Base-by-base conservation (phyloP, 169 alveolate species). In the Plasmodium sp. region DNA sequence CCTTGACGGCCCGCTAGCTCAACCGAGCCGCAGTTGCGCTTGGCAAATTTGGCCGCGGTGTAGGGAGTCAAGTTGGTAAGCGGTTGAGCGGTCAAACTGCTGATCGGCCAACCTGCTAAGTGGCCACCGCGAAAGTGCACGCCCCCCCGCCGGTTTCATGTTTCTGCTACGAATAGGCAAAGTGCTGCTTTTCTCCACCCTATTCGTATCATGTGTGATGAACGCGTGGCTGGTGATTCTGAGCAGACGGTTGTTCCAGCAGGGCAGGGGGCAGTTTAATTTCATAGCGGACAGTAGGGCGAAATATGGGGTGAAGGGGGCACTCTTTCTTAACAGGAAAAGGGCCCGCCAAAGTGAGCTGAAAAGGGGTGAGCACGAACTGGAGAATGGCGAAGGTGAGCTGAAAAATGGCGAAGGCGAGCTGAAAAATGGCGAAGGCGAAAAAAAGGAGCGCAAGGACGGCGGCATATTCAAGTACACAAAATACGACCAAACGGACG, bases 161-260 rank as follows among this genome's bases (percentile, higher is more conserved):
- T 27, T 86, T 86, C 86, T 34, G 18, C 56, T n/a, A 41, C 80
- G 62, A 34, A 56, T 71, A 18, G 31, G 27, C 18, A 77, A 86
- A 56, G 31, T 86, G 56, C 33, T 86, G 22, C 14, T 77, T 86
- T 84, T 34, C 41, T 73, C 43, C 43, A 18, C 58, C 45, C 6
- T 86, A 51, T 5, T 86, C 62, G 36, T 36, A 51, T 54, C 81
- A 79, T 71, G 72, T 86, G 85, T 77, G 31, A 86, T 86, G 93
- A 86, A 86, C 75, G 31, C 43, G 81, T 71, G 93, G 93, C 36
- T 86, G 18, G 39, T 10, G 4, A 14, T 77, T 75, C 31, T 86
- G 45, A 75, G 93, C 81, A 75, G 51, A 62, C 27, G 81, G 34
- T 9, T 86, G 22, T n/a, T 9, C 14, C 27, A 51, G 27, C 86